These are phyloP conservation scores for Oryza officinalis DNA, from an alignment of 176 grass and related monocot genomes.

Conservation along the genomic window DNA sequence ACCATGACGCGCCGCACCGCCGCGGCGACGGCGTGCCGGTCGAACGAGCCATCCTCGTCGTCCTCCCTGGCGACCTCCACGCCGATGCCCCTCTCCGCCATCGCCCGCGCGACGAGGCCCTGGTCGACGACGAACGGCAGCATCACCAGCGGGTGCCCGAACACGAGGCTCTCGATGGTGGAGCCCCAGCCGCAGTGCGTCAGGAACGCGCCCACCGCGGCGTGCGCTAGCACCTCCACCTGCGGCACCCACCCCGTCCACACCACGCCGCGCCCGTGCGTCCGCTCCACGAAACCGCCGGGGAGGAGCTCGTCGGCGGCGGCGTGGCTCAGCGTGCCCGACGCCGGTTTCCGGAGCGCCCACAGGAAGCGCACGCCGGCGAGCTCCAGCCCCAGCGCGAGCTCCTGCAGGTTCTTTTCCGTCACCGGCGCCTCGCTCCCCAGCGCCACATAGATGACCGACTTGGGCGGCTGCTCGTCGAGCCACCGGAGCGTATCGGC, in stretches of 20 bases:
- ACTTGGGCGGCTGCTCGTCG: constrained; percentile 25
- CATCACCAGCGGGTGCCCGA: constrained; percentile 59
- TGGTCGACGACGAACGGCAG: constrained; percentile 50
- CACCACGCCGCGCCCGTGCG: not conserved
- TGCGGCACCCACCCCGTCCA: constrained; percentile 51
- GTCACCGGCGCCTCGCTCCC: constrained; percentile 59
- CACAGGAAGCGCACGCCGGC: constrained; percentile 58
- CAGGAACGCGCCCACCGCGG: constrained; percentile 49
- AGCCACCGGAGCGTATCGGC: constrained; percentile 43
- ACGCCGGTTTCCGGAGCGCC: constrained; percentile 39
- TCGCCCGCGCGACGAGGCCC: constrained; percentile 29
- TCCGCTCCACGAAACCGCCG: constrained; percentile 36
- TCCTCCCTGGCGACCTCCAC: constrained; percentile 47
- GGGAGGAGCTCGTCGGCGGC: constrained; percentile 15
- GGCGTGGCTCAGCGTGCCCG: not conserved
- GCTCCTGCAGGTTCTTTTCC: constrained; percentile 34
- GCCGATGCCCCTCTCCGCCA: constrained; percentile 40
- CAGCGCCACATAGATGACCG: constrained; percentile 61
- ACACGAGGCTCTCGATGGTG: constrained; percentile 51
- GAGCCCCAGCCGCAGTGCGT: constrained; percentile 78
- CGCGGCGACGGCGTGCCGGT: constrained; percentile 7
- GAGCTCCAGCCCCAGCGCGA: constrained; percentile 55
- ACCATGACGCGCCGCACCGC: constrained; percentile 39
- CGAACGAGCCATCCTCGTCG: constrained; percentile 47
- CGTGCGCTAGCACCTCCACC: constrained; percentile 37